These are phyloP conservation scores for Ophiosphaerella narmari DNA, from an alignment of 2,329 filamentous ascomycete species.

Conservation along the genomic window DNA sequence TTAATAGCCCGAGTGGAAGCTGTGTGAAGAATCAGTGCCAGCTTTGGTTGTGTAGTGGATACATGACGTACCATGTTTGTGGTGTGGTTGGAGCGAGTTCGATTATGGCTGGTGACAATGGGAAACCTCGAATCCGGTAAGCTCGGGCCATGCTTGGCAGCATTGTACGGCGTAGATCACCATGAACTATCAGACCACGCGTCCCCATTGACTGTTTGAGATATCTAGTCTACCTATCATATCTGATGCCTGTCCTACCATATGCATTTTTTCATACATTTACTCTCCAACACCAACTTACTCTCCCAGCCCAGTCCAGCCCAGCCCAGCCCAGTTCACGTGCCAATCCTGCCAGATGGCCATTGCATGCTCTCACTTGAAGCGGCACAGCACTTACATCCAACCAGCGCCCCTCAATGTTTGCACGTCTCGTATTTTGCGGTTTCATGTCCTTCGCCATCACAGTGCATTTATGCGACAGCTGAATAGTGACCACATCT, in stretches of 20 bases:
- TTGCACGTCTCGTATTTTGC: slow-evolving; percentile 2
- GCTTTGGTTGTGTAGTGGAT: slow-evolving; percentile 1
- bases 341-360: slow-evolving; percentile 18
- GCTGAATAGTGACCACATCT: slow-evolving; percentile 32
- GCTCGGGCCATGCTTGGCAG: background rate
- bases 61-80: slow-evolving; percentile 30
- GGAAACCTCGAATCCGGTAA: background rate
- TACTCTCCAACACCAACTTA: no score
- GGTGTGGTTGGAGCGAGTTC: no score
- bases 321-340: no score
- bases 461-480: slow-evolving; percentile 16
- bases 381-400: background rate
- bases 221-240: no score
- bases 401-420: background rate
- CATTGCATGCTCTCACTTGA: background rate
- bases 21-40: slow-evolving; percentile 35
- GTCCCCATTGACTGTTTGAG: no score
- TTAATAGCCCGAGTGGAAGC: slow-evolving; percentile 79
- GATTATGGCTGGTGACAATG: background rate
- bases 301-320: no score
- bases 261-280: no score
- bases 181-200: no score
- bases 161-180: no score
- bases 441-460: slow-evolving; percentile 12
- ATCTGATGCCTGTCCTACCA: no score